phyloP scores from a whole-genome alignment of 768 basidiomycete genomes.

The Pulveroboletus sp. region DNA sequence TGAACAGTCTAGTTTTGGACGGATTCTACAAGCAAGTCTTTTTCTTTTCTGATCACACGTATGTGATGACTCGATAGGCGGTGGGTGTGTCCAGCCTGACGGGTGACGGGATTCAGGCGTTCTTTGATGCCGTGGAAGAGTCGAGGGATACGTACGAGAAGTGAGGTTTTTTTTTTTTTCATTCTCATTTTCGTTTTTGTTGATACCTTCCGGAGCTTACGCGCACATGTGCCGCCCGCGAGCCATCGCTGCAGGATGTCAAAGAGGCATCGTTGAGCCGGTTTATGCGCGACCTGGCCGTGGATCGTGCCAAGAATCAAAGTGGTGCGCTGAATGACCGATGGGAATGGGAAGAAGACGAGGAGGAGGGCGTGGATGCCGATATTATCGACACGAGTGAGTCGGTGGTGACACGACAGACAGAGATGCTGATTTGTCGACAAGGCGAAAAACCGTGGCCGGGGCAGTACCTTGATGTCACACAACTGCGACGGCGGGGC shows the following conservation, averaged over 20 bases:
- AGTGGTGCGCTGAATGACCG: constrained; percentile 50
- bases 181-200: neutral
- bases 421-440: constrained; percentile 8
- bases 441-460: constrained; percentile 72
- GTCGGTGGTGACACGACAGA: constrained; percentile 23
- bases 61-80: constrained; percentile 50
- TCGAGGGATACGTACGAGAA: constrained; percentile 86
- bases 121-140: constrained; percentile 88
- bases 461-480: constrained; percentile 75
- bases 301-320: constrained; percentile 70
- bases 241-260: constrained; percentile 58
- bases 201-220: constrained; percentile 84
- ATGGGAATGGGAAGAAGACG: constrained; percentile 61
- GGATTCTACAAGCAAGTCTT: constrained; percentile 91
- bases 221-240: constrained; percentile 60
- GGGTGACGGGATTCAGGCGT: constrained; percentile 89
- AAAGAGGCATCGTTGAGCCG: constrained; percentile 78
- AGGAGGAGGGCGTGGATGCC: constrained; percentile 44
- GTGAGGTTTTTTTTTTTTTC: constrained; percentile 42
- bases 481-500: constrained; percentile 51
- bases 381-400: constrained; percentile 73
- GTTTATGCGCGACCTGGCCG: constrained; percentile 74
- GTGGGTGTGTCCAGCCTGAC: constrained; percentile 97
- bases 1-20: constrained; percentile 95
- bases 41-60: neutral